phyloP scores from a whole-genome alignment of 1,139 yeast species.

The Sugiyamaella castrensis region DNA sequence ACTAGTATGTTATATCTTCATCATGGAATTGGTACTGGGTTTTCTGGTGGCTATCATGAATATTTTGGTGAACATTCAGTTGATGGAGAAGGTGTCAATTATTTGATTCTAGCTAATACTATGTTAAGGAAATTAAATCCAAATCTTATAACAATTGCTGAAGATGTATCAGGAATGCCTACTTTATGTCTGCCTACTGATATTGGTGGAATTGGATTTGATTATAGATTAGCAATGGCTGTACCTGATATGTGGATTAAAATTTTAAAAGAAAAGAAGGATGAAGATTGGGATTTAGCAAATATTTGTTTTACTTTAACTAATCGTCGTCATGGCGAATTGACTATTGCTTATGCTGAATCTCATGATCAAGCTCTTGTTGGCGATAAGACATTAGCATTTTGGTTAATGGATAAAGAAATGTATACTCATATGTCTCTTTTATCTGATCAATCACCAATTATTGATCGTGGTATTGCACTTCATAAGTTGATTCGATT shows the following conservation, averaged over 20 bases:
- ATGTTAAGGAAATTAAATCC: constrained; percentile 57
- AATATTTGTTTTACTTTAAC: constrained; percentile 76
- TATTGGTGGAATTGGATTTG: constrained; percentile 89
- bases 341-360: constrained; percentile 90
- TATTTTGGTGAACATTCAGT: constrained; percentile 71
- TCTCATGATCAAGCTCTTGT: constrained; percentile 97
- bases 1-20: constrained; percentile 89
- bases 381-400: constrained; percentile 94
- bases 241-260: constrained; percentile 99
- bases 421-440: constrained; percentile 96
- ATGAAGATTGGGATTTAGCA: constrained; percentile 91
- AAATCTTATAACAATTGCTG: constrained; percentile 78
- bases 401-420: constrained; percentile 98
- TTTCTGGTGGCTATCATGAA: constrained; percentile 91
- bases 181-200: constrained; percentile 74
- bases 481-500: constrained; percentile 88
- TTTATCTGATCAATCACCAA: constrained; percentile 66
- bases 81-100: constrained; percentile 82
- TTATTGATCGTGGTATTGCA: constrained; percentile 83
- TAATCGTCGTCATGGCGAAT: constrained; percentile 85
- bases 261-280: constrained; percentile 72
- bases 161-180: constrained; percentile 98
- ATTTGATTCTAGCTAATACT: constrained; percentile 83
- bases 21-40: constrained; percentile 86
- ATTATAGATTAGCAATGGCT: constrained; percentile 94